These are phyloP conservation scores for Chloranthus sessilifolius DNA, from an alignment of 164 flowering plant genomes.

Conservation along the genomic window DNA sequence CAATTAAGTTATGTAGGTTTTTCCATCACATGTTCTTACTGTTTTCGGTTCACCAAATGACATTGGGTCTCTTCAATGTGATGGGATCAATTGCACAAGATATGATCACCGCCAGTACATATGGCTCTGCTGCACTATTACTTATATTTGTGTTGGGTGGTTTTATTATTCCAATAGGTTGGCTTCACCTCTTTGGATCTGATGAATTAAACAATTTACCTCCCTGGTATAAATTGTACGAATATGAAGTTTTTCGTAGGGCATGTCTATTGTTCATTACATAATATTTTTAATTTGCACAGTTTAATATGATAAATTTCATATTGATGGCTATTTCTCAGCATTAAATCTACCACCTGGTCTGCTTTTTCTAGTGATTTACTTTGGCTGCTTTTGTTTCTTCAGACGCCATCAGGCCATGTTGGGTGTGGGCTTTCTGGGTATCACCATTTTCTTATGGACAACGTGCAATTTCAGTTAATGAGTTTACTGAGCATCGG, in stretches of 20 bases:
- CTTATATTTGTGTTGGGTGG: conserved; percentile 67
- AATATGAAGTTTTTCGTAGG: too few relatives aligned
- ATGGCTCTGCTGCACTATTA: conserved; percentile 64
- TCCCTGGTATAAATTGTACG: too few relatives aligned
- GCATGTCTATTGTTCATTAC: too few relatives aligned
- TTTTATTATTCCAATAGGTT: conserved; percentile 82
- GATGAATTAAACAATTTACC: not conserved
- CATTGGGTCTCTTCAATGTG: conserved; percentile 69
- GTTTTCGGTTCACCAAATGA: conserved; percentile 83
- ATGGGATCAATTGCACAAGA: conserved; percentile 70
- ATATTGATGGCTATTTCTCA: too few relatives aligned
- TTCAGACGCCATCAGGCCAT: conserved; percentile 57
- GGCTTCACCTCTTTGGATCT: not conserved
- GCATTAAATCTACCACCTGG: too few relatives aligned
- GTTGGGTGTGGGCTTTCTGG: conserved; percentile 93
- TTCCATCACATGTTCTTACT: conserved; percentile 64
- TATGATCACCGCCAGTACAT: conserved; percentile 67
- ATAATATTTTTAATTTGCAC: too few relatives aligned
- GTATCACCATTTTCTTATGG: conserved; percentile 82
- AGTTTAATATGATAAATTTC: too few relatives aligned
- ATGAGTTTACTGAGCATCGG: conserved; percentile 75
- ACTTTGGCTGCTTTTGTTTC: too few relatives aligned
- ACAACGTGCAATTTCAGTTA: conserved; percentile 75
- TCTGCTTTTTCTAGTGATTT: not conserved
- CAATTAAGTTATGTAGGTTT: conserved; percentile 46